phyloP scores from a whole-genome alignment of 1,284 basidiomycete genomes.

The Trametes sp. region DNA sequence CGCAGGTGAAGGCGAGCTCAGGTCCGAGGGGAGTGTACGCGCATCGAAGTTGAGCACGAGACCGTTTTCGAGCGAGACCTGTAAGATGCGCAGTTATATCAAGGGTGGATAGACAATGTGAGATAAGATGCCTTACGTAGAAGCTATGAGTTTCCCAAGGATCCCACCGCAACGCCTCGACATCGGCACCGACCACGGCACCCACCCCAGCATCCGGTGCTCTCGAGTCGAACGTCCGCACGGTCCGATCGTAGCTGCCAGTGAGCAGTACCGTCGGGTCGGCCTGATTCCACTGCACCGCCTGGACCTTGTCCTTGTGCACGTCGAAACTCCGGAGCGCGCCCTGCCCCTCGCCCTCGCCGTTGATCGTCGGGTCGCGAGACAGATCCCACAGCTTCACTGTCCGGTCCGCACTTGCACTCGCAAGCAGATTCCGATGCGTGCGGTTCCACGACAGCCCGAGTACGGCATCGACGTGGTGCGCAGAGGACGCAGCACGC shows the following conservation, averaged over 20 bases:
- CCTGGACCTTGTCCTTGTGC: constrained; percentile 98
- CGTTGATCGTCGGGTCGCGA: constrained; percentile 63
- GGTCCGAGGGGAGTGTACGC: constrained; percentile 76
- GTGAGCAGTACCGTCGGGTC: constrained; percentile 91
- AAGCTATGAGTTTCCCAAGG: constrained; percentile 91
- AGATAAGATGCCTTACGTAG: constrained; percentile 68
- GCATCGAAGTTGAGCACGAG: constrained; percentile 93
- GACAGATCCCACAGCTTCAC: constrained; percentile 98
- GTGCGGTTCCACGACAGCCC: constrained; percentile 91
- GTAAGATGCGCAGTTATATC: constrained; percentile 7
- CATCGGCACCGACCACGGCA: constrained; percentile 85
- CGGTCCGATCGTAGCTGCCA: constrained; percentile 93
- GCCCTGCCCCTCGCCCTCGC: constrained; percentile 58
- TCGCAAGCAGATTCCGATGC: constrained; percentile 91
- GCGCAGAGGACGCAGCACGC: constrained; percentile 67
- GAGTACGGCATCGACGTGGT: constrained; percentile 96
- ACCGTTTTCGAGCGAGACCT: constrained; percentile 95
- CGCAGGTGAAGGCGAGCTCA: constrained; percentile 66
- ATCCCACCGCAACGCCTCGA: constrained; percentile 96
- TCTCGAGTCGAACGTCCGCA: constrained; percentile 92
- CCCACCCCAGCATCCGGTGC: constrained; percentile 83
- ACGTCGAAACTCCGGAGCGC: constrained; percentile 88
- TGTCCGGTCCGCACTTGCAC: constrained; percentile 93
- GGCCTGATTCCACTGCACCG: constrained; percentile 93
- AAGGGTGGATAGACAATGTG: too few relatives aligned